Conservation (phyloP, 2,329 filamentous ascomycete genomes). For the Fusarium avenaceum region DNA sequence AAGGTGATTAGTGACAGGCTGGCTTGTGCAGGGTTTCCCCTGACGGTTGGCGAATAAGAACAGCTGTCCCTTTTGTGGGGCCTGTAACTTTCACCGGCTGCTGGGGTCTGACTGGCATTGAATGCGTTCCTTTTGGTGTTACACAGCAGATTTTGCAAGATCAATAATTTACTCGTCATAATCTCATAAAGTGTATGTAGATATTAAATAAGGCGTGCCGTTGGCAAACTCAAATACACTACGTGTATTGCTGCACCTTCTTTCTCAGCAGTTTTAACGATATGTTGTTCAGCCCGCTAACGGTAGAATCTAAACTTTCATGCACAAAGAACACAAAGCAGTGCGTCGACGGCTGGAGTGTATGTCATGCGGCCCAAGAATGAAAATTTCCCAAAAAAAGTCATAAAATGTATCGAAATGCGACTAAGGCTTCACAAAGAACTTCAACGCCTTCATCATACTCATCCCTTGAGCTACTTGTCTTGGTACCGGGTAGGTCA, state of each 20-base stretch:
- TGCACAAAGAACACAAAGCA: too few relatives aligned
- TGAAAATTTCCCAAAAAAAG: too few relatives aligned
- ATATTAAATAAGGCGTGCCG: too few relatives aligned
- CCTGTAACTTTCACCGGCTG: background rate
- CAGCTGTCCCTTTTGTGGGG: constrained; percentile 42
- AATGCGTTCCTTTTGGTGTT: constrained; percentile 5
- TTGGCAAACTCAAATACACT: too few relatives aligned
- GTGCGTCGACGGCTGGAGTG: too few relatives aligned
- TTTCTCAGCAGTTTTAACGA: too few relatives aligned
- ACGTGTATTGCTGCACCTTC: too few relatives aligned
- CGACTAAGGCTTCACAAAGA: background rate
- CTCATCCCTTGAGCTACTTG: rapidly evolving
- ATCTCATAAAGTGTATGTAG: background rate
- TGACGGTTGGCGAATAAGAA: constrained; percentile 33
- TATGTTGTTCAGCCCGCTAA: too few relatives aligned
- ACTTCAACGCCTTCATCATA: background rate
- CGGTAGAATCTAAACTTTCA: too few relatives aligned
- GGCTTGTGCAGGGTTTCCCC: constrained; percentile 36
- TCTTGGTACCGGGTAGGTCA: constrained; percentile 1
- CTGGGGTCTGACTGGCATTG: constrained; percentile 12
- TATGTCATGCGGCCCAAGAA: too few relatives aligned
- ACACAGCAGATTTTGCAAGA: background rate
- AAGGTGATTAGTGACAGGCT: constrained; percentile 40
- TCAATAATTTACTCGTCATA: background rate
- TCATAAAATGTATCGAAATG: too few relatives aligned